Base-by-base conservation (phyloP, 1,284 basidiomycete genomes). In the Austropuccinia psidii region DNA sequence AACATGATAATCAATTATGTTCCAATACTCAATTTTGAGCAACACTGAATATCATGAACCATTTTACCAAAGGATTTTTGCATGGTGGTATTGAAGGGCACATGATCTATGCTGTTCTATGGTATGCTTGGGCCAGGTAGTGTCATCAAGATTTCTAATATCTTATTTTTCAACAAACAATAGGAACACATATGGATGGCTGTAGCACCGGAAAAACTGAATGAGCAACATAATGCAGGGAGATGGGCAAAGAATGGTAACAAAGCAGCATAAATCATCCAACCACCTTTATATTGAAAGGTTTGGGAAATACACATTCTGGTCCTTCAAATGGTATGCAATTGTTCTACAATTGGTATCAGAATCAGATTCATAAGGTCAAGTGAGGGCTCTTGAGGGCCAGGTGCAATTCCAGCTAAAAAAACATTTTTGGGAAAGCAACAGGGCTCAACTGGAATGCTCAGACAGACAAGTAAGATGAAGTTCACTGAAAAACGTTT, bases 321-420 rank as follows among this genome's bases (percentile, higher is more conserved):
- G 15, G 19, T n/a, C 5, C n/a, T 55, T 29, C 52, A 55, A 24
- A 55, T 24, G 4, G n/a, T 29, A 17, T 55, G 19, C 3, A 55
- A 29, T 29, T 55, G 21, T n/a, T n/a, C 27, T 6, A 55, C 52
- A 55, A 29, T 55, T 55, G 19, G 52, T 21, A 15, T n/a, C 3
- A 55, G n/a, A 15, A 55, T 55, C 52, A n/a, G 31, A 24, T 55
- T 76, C 19, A 74, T 57, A 37, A 78, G 75, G 0, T 78, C 78
- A 0, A 78, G 55, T 33, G 75, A 75, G 2, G 83, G 82, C 69
- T 82, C 80, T 13, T 77, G 75, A 5, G 80, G 82, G 13, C 81
- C 82, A 15, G 83, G 83, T 19, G 83, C 79, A 41, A 82, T 76
- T 2, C 79, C 79, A 31, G 77, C 64, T 17, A 76, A 37, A 41